phyloP scores from a whole-genome alignment of 768 basidiomycete genomes.

The Pholiota conissans region DNA sequence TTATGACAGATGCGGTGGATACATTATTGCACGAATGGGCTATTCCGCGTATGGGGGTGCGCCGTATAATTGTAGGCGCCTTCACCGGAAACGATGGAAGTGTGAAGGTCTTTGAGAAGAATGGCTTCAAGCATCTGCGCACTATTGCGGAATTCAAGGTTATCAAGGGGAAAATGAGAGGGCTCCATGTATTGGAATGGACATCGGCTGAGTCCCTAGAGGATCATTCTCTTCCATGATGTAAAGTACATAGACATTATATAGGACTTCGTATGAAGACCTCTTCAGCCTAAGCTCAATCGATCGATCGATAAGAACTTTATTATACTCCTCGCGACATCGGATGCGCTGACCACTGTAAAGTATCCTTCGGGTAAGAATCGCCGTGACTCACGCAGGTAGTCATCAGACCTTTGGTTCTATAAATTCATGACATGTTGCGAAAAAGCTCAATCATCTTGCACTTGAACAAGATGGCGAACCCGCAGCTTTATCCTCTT shows the following conservation, averaged over 20 bases:
- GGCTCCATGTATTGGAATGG: constrained; percentile 39
- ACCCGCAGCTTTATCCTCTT: constrained; percentile 27
- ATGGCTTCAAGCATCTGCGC: constrained; percentile 48
- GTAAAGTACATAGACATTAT: too few relatives aligned
- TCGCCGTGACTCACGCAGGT: background rate
- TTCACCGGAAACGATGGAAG: constrained; percentile 58
- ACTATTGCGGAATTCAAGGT: constrained; percentile 38
- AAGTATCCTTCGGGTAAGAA: too few relatives aligned
- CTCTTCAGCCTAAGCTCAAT: background rate
- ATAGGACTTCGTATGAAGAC: too few relatives aligned
- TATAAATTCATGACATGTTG: too few relatives aligned
- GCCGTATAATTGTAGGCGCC: constrained; percentile 39
- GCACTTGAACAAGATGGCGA: constrained; percentile 2
- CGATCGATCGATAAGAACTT: too few relatives aligned
- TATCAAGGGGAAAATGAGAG: constrained; percentile 35
- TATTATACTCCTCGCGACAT: too few relatives aligned
- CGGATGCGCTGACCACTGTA: too few relatives aligned
- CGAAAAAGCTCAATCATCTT: background rate
- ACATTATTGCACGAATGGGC: constrained; percentile 57
- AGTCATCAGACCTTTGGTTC: too few relatives aligned
- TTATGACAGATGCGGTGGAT: constrained; percentile 63
- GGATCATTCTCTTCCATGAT: background rate
- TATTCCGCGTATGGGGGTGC: constrained; percentile 60
- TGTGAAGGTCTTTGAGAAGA: constrained; percentile 64
- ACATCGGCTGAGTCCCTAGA: background rate